Evolutionary conservation across 306 rosid species (phyloP).

Genomic region (cucumber (Cucumis sativus)): DNA sequence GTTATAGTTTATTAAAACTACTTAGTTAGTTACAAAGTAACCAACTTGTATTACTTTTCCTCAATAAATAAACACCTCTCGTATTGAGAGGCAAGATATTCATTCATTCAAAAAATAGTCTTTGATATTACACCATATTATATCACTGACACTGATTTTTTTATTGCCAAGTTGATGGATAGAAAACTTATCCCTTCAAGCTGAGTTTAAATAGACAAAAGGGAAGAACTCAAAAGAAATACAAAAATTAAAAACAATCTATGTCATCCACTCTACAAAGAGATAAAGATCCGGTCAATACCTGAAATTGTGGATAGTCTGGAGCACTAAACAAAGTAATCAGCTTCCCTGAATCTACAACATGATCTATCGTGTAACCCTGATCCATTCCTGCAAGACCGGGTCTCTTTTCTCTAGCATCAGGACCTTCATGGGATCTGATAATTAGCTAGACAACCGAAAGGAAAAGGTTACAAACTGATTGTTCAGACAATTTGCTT

Average conservation of each 20-base stretch:
- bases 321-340: constrained; percentile 88
- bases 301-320: constrained; percentile 96
- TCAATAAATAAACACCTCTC: too few species aligned
- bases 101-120: too few species aligned
- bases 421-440: constrained; percentile 96
- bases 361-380: constrained; percentile 84
- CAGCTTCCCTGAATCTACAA: constrained; percentile 81
- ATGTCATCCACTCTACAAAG: neutral
- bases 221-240: neutral
- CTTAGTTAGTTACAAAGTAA: too few species aligned
- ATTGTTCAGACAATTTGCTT: neutral
- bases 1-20: too few species aligned
- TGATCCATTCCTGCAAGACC: constrained; percentile 66
- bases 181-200: neutral
- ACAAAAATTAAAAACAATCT: neutral
- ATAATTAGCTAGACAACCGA: constrained; percentile 52
- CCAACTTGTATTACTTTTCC: too few species aligned
- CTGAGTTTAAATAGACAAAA: neutral
- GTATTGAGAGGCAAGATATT: too few species aligned
- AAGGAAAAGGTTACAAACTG: neutral
- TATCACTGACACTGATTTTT: neutral
- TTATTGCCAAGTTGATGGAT: neutral
- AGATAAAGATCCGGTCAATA: constrained; percentile 5
- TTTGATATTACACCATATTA: too few species aligned
- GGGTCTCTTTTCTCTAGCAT: constrained; percentile 83